phyloP scores from a whole-genome alignment of 768 basidiomycete species.

The Trametes cubensis region DNA sequence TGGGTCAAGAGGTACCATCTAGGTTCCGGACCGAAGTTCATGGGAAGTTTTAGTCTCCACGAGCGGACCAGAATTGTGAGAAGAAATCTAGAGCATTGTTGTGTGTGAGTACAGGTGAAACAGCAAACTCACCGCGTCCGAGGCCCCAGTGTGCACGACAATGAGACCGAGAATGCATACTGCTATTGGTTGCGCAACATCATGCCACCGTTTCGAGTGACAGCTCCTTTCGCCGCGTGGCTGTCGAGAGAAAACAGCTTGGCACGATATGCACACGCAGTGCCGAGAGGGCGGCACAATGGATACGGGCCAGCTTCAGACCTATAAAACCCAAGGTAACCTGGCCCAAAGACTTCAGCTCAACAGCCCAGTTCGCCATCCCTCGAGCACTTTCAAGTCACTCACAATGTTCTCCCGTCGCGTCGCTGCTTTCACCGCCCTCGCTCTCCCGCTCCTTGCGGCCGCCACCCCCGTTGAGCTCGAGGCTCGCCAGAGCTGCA shows the following conservation, averaged over 20 bases:
- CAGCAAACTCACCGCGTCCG: too few species aligned
- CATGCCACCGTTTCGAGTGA: background rate
- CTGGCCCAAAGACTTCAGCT: constrained; percentile 8
- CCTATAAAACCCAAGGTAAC: constrained; percentile 2
- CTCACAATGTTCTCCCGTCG: constrained; percentile 21
- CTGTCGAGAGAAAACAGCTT: background rate
- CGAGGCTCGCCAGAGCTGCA: constrained; percentile 19
- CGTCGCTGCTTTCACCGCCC: constrained; percentile 6
- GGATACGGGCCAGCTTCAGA: background rate
- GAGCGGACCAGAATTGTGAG: too few species aligned
- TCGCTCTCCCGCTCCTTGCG: constrained; percentile 27
- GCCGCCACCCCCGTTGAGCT: constrained; percentile 25
- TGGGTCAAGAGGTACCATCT: too few species aligned
- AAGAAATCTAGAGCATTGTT: too few species aligned
- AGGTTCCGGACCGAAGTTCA: too few species aligned
- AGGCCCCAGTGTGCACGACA: too few species aligned
- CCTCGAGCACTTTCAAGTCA: constrained; percentile 7
- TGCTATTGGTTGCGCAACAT: too few species aligned
- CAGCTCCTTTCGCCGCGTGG: background rate
- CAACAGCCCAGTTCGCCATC: constrained; percentile 13
- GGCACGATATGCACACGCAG: background rate
- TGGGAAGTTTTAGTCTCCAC: too few species aligned
- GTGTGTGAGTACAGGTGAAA: too few species aligned
- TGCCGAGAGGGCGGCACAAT: background rate
- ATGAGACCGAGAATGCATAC: too few species aligned